Evolutionary conservation across 805 yeast species (phyloP), one percentile per base, ranked within the genome.

Genomic region (Cyberlindnera xylosilytica): DNA sequence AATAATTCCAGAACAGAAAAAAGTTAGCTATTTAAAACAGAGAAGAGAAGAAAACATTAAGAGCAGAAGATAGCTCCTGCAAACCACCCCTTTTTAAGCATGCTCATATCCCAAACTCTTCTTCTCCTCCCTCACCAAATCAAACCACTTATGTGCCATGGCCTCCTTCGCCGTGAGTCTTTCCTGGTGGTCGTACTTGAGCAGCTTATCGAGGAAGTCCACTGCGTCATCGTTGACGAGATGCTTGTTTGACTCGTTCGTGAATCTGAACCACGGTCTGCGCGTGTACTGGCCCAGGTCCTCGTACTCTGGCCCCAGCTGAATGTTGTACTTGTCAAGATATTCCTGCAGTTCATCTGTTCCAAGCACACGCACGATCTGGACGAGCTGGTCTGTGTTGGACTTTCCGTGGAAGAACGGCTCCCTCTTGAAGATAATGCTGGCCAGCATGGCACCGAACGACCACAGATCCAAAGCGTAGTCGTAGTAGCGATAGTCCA

Each of bases 371-470:
- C 87, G 76, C 12, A 89, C 96, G 49, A 89, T 88, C 63, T 87
- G 90, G 19, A 89, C 95, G 56, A 89, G 69, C 66, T 89, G 97
- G 66, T 89, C 96, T 31, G 89, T 86, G 63, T 89, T 89, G 17
- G 95, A 84, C 48, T 86, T 82, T 17, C 96, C 97, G 61, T 87
- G 91, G 75, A 89, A 89, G 51, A 89, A 86, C 11, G 97, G 97
- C 57, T 89, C 97, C 58, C 81, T 85, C 58, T 83, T 85, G 69
- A 88, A 87, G 26, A 87, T 81, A 63, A 89, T 86, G 11, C 93
- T 82, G 9, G 96, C 96, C 38, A 89, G 68, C 87, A 87, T 87
- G 45, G 96, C 90, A 13, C 96, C 97, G 49, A 78, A 82, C 11
- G 95, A 83, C 97, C 97, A 89, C 55, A 89, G 63, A 62, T 89